Conservation (phyloP, 2,329 filamentous ascomycete species). For the Colletotrichum sublineola region DNA sequence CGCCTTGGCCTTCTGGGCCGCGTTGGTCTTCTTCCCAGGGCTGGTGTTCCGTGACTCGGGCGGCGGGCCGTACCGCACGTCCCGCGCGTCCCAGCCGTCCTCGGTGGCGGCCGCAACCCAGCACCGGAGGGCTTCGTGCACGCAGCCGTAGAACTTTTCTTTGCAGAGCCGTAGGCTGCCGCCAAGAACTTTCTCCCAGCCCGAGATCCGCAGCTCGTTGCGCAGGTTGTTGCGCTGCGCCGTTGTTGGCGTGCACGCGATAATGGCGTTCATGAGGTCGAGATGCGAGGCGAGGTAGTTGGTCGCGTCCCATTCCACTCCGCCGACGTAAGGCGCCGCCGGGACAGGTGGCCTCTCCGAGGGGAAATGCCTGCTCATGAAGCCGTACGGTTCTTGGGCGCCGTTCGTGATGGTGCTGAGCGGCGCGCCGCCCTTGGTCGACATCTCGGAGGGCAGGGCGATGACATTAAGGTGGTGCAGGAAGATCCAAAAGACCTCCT, state of each 20-base stretch:
- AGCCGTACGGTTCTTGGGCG: slow-evolving; percentile 63
- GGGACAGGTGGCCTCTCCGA: slow-evolving; percentile 89
- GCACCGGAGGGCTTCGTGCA: slow-evolving; percentile 88
- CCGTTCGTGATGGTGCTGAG: slow-evolving; percentile 50
- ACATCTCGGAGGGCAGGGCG: slow-evolving; percentile 67
- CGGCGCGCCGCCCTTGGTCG: slow-evolving; percentile 46
- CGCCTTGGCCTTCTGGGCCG: slow-evolving; percentile 59
- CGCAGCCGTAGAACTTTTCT: slow-evolving; percentile 94
- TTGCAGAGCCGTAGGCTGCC: slow-evolving; percentile 90
- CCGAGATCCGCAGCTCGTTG: slow-evolving; percentile 82
- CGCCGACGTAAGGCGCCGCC: slow-evolving; percentile 94
- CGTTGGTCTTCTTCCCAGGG: slow-evolving; percentile 61
- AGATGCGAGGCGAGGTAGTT: slow-evolving; percentile 95
- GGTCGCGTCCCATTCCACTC: slow-evolving; percentile 98
- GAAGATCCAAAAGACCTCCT: slow-evolving; percentile 99
- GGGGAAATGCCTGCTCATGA: slow-evolving; percentile 82
- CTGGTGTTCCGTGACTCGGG: slow-evolving; percentile 55
- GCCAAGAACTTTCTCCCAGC: slow-evolving; percentile 92
- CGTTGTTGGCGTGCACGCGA: slow-evolving; percentile 81
- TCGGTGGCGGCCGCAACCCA: slow-evolving; percentile 91
- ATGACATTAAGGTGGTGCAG: slow-evolving; percentile 93
- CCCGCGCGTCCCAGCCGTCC: slow-evolving; percentile 87
- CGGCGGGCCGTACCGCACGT: slow-evolving; percentile 81
- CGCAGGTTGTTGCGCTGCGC: slow-evolving; percentile 83
- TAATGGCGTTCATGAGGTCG: slow-evolving; percentile 90